Percentiles rank a stretch among this genome's conserved stretches.
These are phyloP conservation scores for Alternaria triticimaculans DNA, from an alignment of 2,329 filamentous ascomycete genomes.

Conservation along the genomic window DNA sequence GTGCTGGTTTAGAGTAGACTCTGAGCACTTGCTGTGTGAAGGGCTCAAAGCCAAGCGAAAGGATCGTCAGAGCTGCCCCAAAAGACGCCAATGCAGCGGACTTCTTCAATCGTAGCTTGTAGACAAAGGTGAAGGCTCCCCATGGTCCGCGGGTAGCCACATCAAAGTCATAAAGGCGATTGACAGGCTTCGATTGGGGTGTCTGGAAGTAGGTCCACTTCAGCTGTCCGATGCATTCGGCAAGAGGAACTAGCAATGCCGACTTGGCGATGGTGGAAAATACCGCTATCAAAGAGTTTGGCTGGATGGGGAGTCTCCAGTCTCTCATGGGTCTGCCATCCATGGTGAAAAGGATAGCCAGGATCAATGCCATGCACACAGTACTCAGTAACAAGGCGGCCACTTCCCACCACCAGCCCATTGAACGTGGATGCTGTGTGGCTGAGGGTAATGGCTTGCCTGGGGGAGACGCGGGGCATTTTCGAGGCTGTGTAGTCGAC, in stretches of 20 bases:
- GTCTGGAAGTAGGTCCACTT: background rate
- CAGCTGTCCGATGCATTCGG: background rate
- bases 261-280: background rate
- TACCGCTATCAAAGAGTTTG: background rate
- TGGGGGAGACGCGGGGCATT: background rate
- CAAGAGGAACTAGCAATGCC: background rate
- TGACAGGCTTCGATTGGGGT: background rate
- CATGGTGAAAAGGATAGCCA: background rate
- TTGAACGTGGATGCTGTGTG: fast-evolving
- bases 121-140: background rate
- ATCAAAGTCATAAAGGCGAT: background rate
- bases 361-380: background rate
- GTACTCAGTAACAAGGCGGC: background rate
- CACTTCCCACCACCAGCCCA: background rate
- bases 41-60: background rate
- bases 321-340: background rate
- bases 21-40: background rate
- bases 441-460: fast-evolving
- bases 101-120: background rate
- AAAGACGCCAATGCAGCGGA: background rate
- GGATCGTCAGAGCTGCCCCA: background rate
- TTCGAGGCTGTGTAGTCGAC: background rate
- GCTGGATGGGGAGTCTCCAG: background rate
- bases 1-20: background rate
- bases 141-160: background rate